These are phyloP conservation scores for Byssochlamys sp. DNA, from an alignment of 2,329 filamentous ascomycete genomes.

Conservation along the genomic window DNA sequence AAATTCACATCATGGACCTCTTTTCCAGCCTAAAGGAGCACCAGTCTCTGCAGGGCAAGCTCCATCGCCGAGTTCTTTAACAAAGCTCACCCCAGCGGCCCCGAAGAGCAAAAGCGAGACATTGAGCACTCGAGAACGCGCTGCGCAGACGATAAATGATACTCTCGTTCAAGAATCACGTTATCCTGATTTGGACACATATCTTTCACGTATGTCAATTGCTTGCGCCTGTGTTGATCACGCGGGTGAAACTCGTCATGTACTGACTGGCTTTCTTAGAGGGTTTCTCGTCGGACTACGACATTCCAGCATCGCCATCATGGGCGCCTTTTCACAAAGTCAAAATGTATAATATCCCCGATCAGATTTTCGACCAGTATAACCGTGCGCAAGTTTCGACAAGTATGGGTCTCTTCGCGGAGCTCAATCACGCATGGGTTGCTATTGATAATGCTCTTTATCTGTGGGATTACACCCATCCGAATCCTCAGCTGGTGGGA, in stretches of 20 bases:
- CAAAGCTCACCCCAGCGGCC: conserved; percentile 27
- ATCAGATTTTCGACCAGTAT: conserved; percentile 84
- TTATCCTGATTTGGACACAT: conserved; percentile 82
- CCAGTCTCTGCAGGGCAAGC: conserved; percentile 18
- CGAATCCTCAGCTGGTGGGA: conserved; percentile 82
- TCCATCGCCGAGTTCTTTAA: conserved; percentile 21
- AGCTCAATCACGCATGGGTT: conserved; percentile 91
- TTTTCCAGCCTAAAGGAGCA: conserved; percentile 21
- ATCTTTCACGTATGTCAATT: conserved; percentile 65
- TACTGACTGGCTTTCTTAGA: conserved; percentile 45
- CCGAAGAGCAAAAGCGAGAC: conserved; percentile 39
- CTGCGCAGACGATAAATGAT: conserved; percentile 72
- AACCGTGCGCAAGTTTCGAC: conserved; percentile 78
- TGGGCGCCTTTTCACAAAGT: conserved; percentile 86
- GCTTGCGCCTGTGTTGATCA: conserved; percentile 1
- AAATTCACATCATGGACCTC: conserved; percentile 28
- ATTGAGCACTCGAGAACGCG: conserved; percentile 66
- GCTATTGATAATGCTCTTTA: conserved; percentile 92
- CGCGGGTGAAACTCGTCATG: conserved; percentile 1
- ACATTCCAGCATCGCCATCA: conserved; percentile 57
- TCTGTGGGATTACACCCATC: conserved; percentile 91
- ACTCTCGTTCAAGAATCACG: conserved; percentile 65
- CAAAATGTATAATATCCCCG: conserved; percentile 79
- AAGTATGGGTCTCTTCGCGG: conserved; percentile 89
- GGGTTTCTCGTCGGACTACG: conserved; percentile 85